phyloP scores from a whole-genome alignment of 1,284 basidiomycete species.

The Apiotrichum gracile region DNA sequence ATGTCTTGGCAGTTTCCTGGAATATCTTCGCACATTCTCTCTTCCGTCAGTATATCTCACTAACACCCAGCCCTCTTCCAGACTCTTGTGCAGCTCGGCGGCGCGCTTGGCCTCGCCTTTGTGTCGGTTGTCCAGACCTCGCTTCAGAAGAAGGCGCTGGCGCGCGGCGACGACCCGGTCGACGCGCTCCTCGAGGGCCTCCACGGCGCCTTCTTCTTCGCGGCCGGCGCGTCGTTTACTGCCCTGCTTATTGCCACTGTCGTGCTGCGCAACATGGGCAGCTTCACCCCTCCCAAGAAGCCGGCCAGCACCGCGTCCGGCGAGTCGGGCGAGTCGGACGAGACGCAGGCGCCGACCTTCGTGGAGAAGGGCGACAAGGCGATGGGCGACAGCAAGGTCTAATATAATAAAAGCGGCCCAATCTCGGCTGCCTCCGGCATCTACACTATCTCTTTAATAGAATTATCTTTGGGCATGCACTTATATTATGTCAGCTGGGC shows the following conservation, averaged over 20 bases:
- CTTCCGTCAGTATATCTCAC: not conserved
- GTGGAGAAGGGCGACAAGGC: too few relatives aligned
- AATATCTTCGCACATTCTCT: too few relatives aligned
- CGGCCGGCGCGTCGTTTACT: conserved; percentile 28
- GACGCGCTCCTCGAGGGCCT: conserved; percentile 26
- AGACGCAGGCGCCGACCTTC: not conserved
- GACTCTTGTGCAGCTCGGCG: conserved; percentile 56
- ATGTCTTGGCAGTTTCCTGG: too few relatives aligned
- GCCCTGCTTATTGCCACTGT: conserved; percentile 31
- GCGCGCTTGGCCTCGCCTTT: conserved; percentile 66
- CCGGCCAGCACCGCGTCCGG: not conserved
- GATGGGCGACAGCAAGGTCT: too few relatives aligned
- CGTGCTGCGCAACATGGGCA: conserved; percentile 34
- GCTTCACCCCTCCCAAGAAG: not conserved
- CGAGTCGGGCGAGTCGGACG: not conserved
- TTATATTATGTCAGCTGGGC: too few relatives aligned
- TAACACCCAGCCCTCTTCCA: conserved; percentile 52
- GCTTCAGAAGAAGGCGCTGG: conserved; percentile 18
- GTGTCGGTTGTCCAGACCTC: conserved; percentile 61
- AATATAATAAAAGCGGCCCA: too few relatives aligned
- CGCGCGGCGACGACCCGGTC: conserved; percentile 9
- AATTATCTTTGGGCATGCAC: too few relatives aligned
- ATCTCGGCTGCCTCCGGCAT: too few relatives aligned
- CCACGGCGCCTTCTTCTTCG: conserved; percentile 42
- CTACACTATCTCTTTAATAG: too few relatives aligned